Conservation (phyloP, 345 rosid species). For the Eucalyptus pauciflora region DNA sequence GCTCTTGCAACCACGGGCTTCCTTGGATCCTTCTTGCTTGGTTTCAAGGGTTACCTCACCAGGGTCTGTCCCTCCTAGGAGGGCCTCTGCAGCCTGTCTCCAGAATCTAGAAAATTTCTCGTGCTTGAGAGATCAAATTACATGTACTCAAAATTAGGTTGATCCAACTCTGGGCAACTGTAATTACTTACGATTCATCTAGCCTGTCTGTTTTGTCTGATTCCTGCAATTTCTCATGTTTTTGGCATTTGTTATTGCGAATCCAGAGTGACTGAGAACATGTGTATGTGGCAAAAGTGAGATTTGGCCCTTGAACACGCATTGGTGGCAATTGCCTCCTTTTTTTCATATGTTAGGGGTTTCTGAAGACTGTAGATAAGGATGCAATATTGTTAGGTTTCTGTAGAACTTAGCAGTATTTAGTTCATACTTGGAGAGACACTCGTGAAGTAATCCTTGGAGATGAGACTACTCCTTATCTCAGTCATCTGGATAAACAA, state of each 20-base stretch:
- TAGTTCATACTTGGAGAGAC: neutral
- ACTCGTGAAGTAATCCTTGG: neutral
- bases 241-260: neutral
- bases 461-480: neutral
- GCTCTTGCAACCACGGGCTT: no score
- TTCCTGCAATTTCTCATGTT: neutral
- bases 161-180: no score
- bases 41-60: no score
- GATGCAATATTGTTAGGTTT: neutral
- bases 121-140: neutral
- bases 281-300: neutral
- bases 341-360: neutral
- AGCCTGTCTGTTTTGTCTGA: no score
- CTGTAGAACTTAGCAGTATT: neutral
- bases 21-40: no score
- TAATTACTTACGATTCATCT: no score
- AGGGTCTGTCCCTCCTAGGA: no score
- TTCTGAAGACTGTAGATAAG: neutral
- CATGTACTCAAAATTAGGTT: neutral
- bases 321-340: neutral
- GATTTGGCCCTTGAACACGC: neutral
- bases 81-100: no score
- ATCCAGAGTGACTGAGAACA: neutral
- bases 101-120: no score
- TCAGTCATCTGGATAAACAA: neutral